These are phyloP conservation scores for Massarina eburnea DNA, from an alignment of 2,329 filamentous ascomycete genomes.

Conservation along the genomic window DNA sequence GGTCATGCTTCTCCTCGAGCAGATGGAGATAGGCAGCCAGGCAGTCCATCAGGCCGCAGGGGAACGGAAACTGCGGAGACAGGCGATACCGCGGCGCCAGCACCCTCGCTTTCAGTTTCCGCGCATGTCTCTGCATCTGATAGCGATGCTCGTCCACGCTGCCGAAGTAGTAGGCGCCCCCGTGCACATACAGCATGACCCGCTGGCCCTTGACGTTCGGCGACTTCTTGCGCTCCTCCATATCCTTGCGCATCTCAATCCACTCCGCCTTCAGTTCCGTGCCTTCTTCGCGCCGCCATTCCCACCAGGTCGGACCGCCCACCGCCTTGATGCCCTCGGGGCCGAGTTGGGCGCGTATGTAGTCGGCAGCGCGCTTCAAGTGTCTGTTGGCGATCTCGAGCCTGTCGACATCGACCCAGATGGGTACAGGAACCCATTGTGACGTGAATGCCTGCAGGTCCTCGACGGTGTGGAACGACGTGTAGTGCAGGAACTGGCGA, in stretches of 20 bases:
- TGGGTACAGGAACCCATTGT: constrained; percentile 87
- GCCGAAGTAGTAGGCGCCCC: constrained; percentile 93
- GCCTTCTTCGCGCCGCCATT: constrained; percentile 68
- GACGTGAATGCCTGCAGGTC: constrained; percentile 88
- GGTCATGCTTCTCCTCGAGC: constrained; percentile 68
- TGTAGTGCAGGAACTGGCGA: constrained; percentile 80
- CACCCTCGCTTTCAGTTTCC: constrained; percentile 87
- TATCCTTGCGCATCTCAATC: constrained; percentile 92
- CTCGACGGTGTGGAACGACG: constrained; percentile 87
- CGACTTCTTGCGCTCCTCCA: constrained; percentile 67
- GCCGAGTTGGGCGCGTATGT: constrained; percentile 75
- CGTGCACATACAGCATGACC: constrained; percentile 92
- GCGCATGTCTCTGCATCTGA: constrained; percentile 92
- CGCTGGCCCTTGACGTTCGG: constrained; percentile 62
- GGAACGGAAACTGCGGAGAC: constrained; percentile 92
- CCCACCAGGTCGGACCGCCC: constrained; percentile 81
- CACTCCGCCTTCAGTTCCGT: constrained; percentile 78
- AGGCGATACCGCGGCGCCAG: constrained; percentile 85
- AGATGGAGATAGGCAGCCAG: constrained; percentile 85
- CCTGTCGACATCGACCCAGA: constrained; percentile 80
- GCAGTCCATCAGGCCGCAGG: constrained; percentile 88
- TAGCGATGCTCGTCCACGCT: constrained; percentile 97
- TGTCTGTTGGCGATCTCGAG: constrained; percentile 66
- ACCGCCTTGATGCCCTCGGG: constrained; percentile 67
- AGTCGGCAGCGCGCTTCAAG: constrained; percentile 63